A percentile compares a stretch with the other conserved stretches of the same genome.
These are phyloP conservation scores for Paramecium octaurelia DNA, from an alignment of 73 alveolate genomes.

Conservation along the genomic window DNA sequence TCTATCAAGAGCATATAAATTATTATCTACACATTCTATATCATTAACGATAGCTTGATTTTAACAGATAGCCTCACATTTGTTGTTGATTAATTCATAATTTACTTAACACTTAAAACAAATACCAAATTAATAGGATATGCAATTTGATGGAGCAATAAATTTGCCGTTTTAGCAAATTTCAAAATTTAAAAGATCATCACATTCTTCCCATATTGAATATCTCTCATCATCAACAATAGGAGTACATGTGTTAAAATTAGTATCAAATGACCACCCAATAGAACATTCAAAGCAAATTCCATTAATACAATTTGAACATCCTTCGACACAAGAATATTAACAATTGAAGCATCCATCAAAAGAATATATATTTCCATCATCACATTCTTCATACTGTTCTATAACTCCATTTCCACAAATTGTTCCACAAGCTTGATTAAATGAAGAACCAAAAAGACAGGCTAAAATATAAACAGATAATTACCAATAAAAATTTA, in stretches of 20 bases:
- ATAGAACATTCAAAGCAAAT: neutral
- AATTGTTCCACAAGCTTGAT: neutral
- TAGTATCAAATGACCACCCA: neutral
- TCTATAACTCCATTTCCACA: neutral
- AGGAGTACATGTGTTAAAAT: neutral
- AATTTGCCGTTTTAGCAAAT: neutral
- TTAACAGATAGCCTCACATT: neutral
- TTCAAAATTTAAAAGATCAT: neutral
- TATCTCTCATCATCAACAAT: neutral
- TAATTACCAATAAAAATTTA: neutral
- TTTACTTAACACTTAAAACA: neutral
- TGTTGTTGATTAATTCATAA: neutral
- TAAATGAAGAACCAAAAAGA: neutral
- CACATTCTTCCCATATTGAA: neutral
- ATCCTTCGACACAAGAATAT: neutral
- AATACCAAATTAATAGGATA: neutral
- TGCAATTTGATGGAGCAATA: neutral
- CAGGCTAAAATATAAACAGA: neutral
- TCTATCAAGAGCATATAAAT: neutral
- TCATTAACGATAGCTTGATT: neutral
- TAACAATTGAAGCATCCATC: neutral
- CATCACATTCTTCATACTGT: neutral
- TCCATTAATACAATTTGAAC: neutral
- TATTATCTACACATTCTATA: neutral
- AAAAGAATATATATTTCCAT: neutral